phyloP scores from a whole-genome alignment of 2,329 filamentous ascomycete species.

The Sordariomycetes sp. region DNA sequence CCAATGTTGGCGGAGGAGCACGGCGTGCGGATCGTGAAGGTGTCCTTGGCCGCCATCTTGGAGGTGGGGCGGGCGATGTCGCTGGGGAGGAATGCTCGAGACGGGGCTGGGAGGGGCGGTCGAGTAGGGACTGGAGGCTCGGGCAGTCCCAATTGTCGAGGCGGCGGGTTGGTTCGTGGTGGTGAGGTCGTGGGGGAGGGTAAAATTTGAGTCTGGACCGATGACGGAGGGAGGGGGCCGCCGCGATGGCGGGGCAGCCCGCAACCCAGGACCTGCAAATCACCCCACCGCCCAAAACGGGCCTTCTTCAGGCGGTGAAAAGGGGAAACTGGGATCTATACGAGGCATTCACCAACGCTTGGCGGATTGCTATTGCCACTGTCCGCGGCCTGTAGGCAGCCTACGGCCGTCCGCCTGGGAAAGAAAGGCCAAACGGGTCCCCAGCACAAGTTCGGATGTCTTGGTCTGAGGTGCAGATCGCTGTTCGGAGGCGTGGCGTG shows the following conservation, averaged over 20 bases:
- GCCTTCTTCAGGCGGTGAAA: not conserved
- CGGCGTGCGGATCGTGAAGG: conserved; percentile 65
- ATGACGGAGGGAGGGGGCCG: not conserved
- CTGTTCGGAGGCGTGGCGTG: no score
- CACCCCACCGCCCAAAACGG: not conserved
- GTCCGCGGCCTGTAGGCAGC: no score
- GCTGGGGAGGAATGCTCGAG: not conserved
- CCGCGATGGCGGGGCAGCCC: not conserved
- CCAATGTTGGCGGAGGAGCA: conserved; percentile 97
- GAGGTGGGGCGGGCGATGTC: not conserved
- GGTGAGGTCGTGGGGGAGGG: not conserved
- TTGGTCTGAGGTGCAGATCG: no score
- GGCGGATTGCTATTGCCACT: no score
- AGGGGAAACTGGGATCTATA: no score
- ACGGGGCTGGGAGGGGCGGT: not conserved
- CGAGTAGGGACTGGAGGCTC: not conserved
- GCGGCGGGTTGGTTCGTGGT: not conserved
- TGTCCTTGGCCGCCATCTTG: conserved; percentile 28
- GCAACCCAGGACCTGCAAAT: not conserved
- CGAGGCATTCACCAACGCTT: no score
- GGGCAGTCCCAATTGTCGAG: not conserved
- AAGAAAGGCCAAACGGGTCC: no score
- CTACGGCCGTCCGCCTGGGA: no score
- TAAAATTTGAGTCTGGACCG: not conserved
- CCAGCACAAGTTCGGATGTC: no score